A percentile compares a stretch with the other conserved stretches of the same genome.
Evolutionary conservation across 345 rosid species (phyloP).

Genomic region (Citrus glauca): DNA sequence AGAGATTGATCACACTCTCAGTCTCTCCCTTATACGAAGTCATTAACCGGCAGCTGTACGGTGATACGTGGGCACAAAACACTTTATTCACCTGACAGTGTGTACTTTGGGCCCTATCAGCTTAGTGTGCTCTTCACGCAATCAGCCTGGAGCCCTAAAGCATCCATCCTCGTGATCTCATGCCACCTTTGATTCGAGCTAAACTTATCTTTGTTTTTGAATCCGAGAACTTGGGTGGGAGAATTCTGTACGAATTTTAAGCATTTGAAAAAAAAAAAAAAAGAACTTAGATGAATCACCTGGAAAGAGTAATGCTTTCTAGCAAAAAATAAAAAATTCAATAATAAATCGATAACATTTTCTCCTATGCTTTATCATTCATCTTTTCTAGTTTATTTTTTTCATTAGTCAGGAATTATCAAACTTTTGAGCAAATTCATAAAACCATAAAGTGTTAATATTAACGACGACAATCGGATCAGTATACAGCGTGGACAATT

Average conservation of each 20-base stretch:
- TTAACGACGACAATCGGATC: too few relatives aligned
- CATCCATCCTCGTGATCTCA: constrained; percentile 5
- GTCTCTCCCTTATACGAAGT: constrained; percentile 1
- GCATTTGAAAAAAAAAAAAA: too few relatives aligned
- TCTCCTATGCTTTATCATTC: background rate
- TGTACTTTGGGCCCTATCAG: constrained; percentile 9
- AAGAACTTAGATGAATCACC: background rate
- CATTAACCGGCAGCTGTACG: constrained; percentile 10
- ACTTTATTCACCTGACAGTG: constrained; percentile 18
- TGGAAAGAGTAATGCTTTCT: constrained; percentile 1
- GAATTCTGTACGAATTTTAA: background rate
- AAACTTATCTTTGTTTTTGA: background rate
- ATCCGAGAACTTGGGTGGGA: background rate
- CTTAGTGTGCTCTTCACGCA: constrained; percentile 7
- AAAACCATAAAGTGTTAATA: too few relatives aligned
- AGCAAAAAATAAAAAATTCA: background rate
- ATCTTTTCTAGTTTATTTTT: background rate
- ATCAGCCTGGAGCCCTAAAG: background rate
- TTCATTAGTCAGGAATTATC: background rate
- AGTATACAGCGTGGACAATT: background rate
- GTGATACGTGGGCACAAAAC: constrained; percentile 5
- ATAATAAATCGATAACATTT: constrained; percentile 5
- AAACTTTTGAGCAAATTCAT: background rate
- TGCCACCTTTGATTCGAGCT: constrained; percentile 4
- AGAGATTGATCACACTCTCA: background rate